Evolutionary conservation across 2,329 filamentous ascomycete species (phyloP).

Genomic region (Remersonia thermophila): DNA sequence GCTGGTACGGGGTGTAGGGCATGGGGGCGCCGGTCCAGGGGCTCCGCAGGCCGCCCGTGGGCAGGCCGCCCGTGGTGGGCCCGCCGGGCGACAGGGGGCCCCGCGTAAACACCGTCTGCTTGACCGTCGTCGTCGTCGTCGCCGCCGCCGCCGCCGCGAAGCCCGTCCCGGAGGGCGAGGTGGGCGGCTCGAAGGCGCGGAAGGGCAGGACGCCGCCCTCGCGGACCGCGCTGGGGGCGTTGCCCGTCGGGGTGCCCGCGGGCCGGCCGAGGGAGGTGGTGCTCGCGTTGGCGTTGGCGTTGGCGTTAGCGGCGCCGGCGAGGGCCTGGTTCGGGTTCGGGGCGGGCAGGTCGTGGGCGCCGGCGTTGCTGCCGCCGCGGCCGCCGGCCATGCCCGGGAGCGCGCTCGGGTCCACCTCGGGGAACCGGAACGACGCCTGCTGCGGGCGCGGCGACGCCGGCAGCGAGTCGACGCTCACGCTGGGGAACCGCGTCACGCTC

Average conservation of each 20-base stretch:
- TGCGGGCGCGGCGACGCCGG: conserved; percentile 36
- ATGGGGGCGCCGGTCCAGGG: conserved; percentile 50
- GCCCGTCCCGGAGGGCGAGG: no score
- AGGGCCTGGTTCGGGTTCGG: neutral
- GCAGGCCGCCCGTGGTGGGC: conserved; percentile 45
- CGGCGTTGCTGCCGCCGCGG: no score
- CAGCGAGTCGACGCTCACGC: conserved; percentile 36
- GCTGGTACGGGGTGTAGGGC: conserved; percentile 70
- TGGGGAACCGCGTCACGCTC: conserved; percentile 24
- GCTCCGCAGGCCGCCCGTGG: conserved; percentile 44
- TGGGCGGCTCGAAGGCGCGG: conserved; percentile 50
- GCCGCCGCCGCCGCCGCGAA: no score
- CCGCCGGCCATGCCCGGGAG: no score
- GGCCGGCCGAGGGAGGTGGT: neutral
- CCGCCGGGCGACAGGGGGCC: conserved; percentile 43
- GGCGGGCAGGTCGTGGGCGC: no score
- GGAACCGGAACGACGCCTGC: conserved; percentile 27
- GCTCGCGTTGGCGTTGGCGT: neutral
- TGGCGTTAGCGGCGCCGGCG: neutral
- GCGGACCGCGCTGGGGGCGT: conserved; percentile 42
- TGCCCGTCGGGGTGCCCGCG: conserved; percentile 30
- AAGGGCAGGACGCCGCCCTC: conserved; percentile 46
- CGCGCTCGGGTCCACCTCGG: no score
- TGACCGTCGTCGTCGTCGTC: conserved; percentile 21
- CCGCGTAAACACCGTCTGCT: conserved; percentile 54